Base-by-base conservation (phyloP, 192 early-diverging fungal genomes). In the Backusella circina region DNA sequence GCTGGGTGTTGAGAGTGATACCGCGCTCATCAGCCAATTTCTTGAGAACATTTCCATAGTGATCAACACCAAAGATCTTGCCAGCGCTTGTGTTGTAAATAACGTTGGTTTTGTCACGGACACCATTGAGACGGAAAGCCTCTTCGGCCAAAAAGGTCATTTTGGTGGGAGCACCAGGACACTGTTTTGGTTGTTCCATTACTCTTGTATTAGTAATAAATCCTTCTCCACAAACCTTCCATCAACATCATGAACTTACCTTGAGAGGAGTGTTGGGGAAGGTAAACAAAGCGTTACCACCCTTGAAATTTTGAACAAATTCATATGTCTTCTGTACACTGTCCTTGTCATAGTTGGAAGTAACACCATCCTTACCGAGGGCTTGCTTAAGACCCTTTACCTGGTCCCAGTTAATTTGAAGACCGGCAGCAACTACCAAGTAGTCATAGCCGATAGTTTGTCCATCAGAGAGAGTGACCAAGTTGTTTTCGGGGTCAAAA, bases 91-190 rank as follows among this genome's bases (percentile, higher is more conserved):
- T 89, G 76, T 92, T 90, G 82, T 95, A 96, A 72, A 86, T 86
- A 68, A 96, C 85, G 39, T 84, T 82, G 31, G 91, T 84, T 75
- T 89, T 85, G 72, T 89, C 82, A 47, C 94, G 92, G 26, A 93
- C 73, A 32, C 88, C 90, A 16, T 86, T 87, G 65, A 90, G 84
- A 77, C 93, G 87, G 88, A 92, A 92, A 23, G 86, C 79, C 76
- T 96, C 95, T 80, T 96, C 95, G 23, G 93, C 92, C 44, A 96
- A 85, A 76, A 94, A 96, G 31, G 91, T 89, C 38, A 95, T 95
- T 86, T 96, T 96, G 80, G 92, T 91, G 32, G 95, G 94, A 0
- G 94, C 95, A 50, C 95, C 95, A 18, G 94, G 93, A 74, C 95
- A 96, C 84, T 61, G 28, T 61, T 61, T 28, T n/a, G n/a, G 7